phyloP scores from a whole-genome alignment of 139 green algal genomes.

The Micromonas pusilla region DNA sequence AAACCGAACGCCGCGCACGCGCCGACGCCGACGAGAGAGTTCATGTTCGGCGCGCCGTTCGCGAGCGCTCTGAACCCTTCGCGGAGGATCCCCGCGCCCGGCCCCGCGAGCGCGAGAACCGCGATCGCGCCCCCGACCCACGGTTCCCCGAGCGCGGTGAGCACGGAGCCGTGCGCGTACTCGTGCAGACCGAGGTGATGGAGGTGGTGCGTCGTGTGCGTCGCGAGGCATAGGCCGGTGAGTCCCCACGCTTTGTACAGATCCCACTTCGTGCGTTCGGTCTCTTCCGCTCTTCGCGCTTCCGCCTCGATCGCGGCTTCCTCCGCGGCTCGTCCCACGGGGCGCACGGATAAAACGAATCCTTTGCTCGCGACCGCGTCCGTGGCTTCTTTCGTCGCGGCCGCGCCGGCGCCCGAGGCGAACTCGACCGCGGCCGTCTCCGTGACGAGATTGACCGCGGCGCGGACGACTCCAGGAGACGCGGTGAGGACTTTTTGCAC shows the following conservation, averaged over 20 bases:
- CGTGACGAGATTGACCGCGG: constrained; percentile 82
- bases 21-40: constrained; percentile 88
- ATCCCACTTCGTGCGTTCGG: constrained; percentile 28
- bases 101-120: constrained; percentile 68
- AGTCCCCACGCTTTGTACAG: constrained; percentile 69
- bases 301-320: constrained; percentile 1
- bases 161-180: constrained; percentile 33
- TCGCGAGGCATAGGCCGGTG: constrained; percentile 62
- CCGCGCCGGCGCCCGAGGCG: background rate
- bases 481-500: constrained; percentile 67
- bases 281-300: constrained; percentile 1
- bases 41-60: constrained; percentile 84
- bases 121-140: constrained; percentile 65
- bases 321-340: constrained; percentile 20
- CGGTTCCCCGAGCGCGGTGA: constrained; percentile 59
- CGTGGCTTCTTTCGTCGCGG: background rate
- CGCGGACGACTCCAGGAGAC: constrained; percentile 42
- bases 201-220: constrained; percentile 58
- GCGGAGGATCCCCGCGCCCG: constrained; percentile 63
- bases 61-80: constrained; percentile 57
- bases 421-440: constrained; percentile 63
- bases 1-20: constrained; percentile 77
- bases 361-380: background rate
- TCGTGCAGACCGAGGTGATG: constrained; percentile 22
- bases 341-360: background rate